These are phyloP conservation scores for Nicotiana attenuata DNA, from an alignment of 257 asterid genomes.

Conservation along the genomic window DNA sequence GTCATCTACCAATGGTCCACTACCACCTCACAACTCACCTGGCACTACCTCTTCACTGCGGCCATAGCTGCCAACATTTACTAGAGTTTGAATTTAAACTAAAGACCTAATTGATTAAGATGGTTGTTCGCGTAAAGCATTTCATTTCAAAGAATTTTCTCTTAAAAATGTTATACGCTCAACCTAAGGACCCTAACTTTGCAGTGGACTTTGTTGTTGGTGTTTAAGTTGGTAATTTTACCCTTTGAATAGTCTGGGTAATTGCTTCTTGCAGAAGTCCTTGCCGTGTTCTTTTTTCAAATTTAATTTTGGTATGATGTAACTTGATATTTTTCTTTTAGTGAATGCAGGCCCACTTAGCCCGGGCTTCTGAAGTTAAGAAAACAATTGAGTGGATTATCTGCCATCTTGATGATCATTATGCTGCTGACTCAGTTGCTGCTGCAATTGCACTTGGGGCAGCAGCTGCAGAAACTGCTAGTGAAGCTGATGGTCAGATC, in stretches of 20 bases:
- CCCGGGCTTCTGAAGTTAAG: conserved; percentile 94
- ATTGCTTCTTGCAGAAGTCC: not conserved
- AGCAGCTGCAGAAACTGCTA: conserved; percentile 63
- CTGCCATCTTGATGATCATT: conserved; percentile 89
- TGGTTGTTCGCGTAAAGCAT: not conserved
- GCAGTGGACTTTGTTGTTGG: not conserved
- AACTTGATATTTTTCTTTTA: conserved; percentile 76
- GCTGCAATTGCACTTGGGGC: conserved; percentile 98
- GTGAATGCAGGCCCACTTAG: conserved; percentile 97
- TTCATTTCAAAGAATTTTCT: conserved; percentile 1
- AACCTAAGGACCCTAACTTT: not conserved
- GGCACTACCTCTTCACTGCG: not conserved
- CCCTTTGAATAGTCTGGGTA: not conserved
- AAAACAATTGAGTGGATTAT: conserved; percentile 93
- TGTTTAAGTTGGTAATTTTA: not conserved
- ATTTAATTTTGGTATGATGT: conserved; percentile 33
- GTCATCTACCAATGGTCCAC: not conserved
- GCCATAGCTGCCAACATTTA: not conserved
- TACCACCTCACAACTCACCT: not conserved
- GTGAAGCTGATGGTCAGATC: conserved; percentile 45
- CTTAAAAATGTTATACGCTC: not conserved
- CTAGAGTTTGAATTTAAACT: not conserved
- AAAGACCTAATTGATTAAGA: conserved; percentile 1
- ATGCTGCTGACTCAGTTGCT: conserved; percentile 98
- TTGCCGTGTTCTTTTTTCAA: not conserved